phyloP scores from a whole-genome alignment of 305 asterid species.

The Plantago lanceolata region DNA sequence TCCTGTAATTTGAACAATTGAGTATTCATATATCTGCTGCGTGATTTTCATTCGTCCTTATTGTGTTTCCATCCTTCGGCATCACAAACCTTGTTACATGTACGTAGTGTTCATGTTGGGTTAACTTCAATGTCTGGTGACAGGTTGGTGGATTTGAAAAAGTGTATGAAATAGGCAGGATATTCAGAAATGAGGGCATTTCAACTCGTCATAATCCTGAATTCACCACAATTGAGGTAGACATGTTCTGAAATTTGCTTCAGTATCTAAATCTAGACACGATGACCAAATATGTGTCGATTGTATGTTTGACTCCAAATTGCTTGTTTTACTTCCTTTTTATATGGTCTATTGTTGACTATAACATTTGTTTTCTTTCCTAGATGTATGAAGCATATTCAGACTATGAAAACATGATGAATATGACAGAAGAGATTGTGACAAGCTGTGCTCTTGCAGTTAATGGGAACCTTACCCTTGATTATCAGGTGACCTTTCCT shows the following conservation, averaged over 20 bases:
- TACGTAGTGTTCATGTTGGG: conserved; percentile 14
- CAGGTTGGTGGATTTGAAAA: conserved; percentile 98
- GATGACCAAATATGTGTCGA: conserved; percentile 3
- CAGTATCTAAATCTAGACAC: conserved; percentile 12
- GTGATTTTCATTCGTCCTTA: neutral
- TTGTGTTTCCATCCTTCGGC: conserved; percentile 10
- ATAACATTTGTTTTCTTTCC: conserved; percentile 21
- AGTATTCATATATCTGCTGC: neutral
- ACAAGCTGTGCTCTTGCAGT: conserved; percentile 85
- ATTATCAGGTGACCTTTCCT: conserved; percentile 64
- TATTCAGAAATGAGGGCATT: conserved; percentile 93
- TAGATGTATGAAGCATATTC: conserved; percentile 98
- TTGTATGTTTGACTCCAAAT: neutral
- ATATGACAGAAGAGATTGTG: conserved; percentile 84
- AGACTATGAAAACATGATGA: conserved; percentile 95
- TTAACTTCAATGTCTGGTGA: conserved; percentile 23
- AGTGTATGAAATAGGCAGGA: conserved; percentile 93
- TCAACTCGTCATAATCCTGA: conserved; percentile 99
- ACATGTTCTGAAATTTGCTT: conserved; percentile 19
- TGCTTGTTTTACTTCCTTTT: neutral
- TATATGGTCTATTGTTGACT: conserved; percentile 20
- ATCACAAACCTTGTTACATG: conserved; percentile 6
- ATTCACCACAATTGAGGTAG: conserved; percentile 97
- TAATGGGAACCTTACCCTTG: conserved; percentile 67
- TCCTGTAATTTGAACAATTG: neutral